Base-by-base conservation (phyloP, 768 basidiomycete species). In the Xerocomellus intermedius region DNA sequence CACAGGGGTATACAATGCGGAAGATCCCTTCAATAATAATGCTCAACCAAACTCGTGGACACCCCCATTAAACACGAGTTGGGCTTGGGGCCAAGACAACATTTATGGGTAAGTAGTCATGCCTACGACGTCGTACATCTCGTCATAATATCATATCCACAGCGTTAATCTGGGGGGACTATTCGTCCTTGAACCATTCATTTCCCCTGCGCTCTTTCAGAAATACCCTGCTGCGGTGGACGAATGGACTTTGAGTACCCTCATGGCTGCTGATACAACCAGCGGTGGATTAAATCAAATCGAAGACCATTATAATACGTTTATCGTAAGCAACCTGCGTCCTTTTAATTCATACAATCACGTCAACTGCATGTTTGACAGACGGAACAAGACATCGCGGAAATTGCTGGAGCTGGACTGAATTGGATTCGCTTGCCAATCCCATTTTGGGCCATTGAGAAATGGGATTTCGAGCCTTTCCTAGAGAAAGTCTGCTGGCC, bases 361-460 rank as follows among this genome's bases (percentile, higher is more conserved):
- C 9, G 22, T 41, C 26, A 8, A 28, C 42, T 24, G 55, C 33
- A 36, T 53, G 42, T 35, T 48, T 42, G 37, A 26, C 69, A 94
- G 90, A 94, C 89, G 51, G 91, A 94, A 68, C 75, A 89, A 73
- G 94, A 96, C 73, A 85, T 95, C 57, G 93, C 93, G 36, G 76
- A 86, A 66, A 95, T 97, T 56, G 91, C 94, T 42, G 88, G 83
- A 38, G 92, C 91, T 28, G 94, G 93, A 4, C 73, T 94, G 46
- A 94, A 91, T 73, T 94, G 86, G 79, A 72, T 95, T 43, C 81
- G 91, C 3, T 72, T 94, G 42, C 89, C 91, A 1, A 79, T 94
- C 41, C 83, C 87, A 3, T 94, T 83, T 73, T 96, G 93, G 93
- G 88, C 88, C 8, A 85, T 94, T 61, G 87, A 91, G 59, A 85